phyloP scores from a whole-genome alignment of 2,329 filamentous ascomycete species.

The Nemania sp. region DNA sequence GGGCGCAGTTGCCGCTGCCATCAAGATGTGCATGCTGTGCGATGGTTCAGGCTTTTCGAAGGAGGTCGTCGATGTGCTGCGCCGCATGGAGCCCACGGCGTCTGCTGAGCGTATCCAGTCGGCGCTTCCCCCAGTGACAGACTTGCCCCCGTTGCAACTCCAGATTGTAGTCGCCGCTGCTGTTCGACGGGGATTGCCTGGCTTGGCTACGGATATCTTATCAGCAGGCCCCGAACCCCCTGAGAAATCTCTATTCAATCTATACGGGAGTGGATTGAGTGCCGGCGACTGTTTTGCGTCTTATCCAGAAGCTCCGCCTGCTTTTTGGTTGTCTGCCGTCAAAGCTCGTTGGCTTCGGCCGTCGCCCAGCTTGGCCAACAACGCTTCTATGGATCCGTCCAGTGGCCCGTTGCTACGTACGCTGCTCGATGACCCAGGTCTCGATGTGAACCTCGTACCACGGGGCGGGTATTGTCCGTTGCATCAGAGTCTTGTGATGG shows the following conservation, averaged over 20 bases:
- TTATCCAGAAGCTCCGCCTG: background rate
- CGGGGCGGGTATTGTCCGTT: background rate
- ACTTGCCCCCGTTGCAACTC: conserved; percentile 11
- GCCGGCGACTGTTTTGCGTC: background rate
- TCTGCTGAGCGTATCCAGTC: background rate
- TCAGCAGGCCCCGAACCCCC: conserved; percentile 9
- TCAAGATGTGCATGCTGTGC: conserved; percentile 18
- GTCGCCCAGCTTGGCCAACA: conserved; percentile 5
- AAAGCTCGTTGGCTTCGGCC: conserved; percentile 12
- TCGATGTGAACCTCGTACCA: conserved; percentile 7
- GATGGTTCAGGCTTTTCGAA: conserved; percentile 1
- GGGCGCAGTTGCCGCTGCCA: conserved; percentile 19
- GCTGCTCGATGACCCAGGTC: conserved; percentile 1
- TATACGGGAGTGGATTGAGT: conserved; percentile 1
- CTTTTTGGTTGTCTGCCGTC: conserved; percentile 11
- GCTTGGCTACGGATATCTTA: conserved; percentile 10
- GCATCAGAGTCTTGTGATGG: background rate
- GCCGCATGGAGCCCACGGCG: conserved; percentile 3
- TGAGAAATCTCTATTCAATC: conserved; percentile 13
- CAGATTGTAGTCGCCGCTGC: conserved; percentile 14
- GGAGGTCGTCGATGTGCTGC: conserved; percentile 9
- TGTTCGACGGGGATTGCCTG: conserved; percentile 8
- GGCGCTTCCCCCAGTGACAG: background rate
- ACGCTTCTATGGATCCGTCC: background rate
- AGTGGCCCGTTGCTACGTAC: conserved; percentile 9